phyloP scores from a whole-genome alignment of 345 rosid species.

The Acer yangbiense region DNA sequence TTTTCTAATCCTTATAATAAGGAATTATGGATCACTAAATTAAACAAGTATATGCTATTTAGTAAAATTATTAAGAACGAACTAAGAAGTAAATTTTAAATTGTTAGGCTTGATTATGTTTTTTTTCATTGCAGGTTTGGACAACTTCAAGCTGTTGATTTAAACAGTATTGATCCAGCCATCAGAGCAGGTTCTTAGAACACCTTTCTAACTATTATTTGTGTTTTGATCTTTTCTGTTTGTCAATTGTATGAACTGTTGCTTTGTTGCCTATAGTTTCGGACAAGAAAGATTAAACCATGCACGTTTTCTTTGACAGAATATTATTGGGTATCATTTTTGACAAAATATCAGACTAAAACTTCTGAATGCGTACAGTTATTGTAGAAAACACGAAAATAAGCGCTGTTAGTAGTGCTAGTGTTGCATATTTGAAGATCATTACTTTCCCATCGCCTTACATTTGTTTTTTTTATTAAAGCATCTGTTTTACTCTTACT shows the following conservation, averaged over 20 bases:
- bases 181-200: conserved; percentile 69
- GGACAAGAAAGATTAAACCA: not conserved
- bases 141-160: conserved; percentile 87
- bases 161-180: conserved; percentile 71
- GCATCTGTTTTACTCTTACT: not conserved
- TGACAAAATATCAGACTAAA: too few species aligned
- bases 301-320: not conserved
- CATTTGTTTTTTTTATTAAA: not conserved
- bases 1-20: too few species aligned
- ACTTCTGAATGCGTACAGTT: too few species aligned
- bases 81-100: not conserved
- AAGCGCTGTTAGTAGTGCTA: too few species aligned
- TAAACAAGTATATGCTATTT: too few species aligned
- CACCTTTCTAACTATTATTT: not conserved
- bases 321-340: too few species aligned
- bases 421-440: not conserved
- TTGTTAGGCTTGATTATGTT: not conserved
- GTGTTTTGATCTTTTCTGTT: not conserved
- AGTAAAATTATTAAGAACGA: too few species aligned
- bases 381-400: too few species aligned
- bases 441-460: not conserved
- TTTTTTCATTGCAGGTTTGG: conserved; percentile 66
- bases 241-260: not conserved
- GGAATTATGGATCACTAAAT: too few species aligned
- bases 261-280: not conserved